phyloP scores from a whole-genome alignment of 2,329 filamentous ascomycete genomes.

The Curvularia eragrostidis region DNA sequence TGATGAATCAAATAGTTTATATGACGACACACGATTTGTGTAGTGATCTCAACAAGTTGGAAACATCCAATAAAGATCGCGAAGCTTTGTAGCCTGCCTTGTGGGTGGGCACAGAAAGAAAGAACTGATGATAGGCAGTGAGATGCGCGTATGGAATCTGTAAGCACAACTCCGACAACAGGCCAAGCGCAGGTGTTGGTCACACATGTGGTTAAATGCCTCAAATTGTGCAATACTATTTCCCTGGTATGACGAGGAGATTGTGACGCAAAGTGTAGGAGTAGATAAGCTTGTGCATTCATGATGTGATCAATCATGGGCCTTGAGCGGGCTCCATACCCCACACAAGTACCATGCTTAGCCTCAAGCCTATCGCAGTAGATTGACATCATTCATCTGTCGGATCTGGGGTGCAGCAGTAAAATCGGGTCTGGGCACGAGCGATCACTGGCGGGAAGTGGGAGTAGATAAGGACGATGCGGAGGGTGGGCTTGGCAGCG shows the following conservation, averaged over 20 bases:
- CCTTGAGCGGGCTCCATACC: background rate
- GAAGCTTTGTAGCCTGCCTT: background rate
- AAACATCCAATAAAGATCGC: no score
- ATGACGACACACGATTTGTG: background rate
- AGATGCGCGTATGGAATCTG: background rate
- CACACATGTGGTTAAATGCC: background rate
- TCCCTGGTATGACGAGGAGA: background rate
- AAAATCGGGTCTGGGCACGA: background rate
- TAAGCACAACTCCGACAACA: background rate
- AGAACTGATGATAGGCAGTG: background rate
- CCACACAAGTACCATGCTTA: background rate
- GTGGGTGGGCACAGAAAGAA: background rate
- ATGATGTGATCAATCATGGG: background rate
- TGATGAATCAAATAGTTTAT: background rate
- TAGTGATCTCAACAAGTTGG: background rate
- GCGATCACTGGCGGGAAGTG: constrained; percentile 5
- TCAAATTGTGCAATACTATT: background rate
- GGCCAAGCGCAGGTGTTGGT: background rate
- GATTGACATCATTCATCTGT: constrained; percentile 6
- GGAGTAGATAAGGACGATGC: constrained; percentile 24
- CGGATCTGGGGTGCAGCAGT: constrained; percentile 6
- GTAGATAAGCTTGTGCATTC: background rate
- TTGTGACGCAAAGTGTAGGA: background rate
- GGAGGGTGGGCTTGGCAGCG: constrained; percentile 22
- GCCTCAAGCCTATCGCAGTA: constrained; percentile 4